These are phyloP conservation scores for Colletotrichum karsti DNA, from an alignment of 2,329 filamentous ascomycete species.

Conservation along the genomic window DNA sequence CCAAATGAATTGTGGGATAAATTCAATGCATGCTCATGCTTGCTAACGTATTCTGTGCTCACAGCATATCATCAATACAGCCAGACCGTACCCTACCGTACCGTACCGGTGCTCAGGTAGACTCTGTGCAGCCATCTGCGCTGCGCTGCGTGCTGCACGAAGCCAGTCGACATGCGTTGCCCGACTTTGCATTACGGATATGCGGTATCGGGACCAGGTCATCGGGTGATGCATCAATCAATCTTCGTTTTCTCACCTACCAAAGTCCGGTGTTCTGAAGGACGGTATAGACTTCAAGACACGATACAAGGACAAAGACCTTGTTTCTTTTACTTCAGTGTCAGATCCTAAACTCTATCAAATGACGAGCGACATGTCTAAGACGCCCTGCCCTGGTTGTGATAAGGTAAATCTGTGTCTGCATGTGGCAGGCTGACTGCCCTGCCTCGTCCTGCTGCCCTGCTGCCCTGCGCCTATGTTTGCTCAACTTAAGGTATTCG, in stretches of 20 bases:
- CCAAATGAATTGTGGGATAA: neutral
- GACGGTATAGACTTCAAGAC: neutral
- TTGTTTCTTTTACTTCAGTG: constrained; percentile 2
- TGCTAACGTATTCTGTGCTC: neutral
- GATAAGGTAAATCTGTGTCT: neutral
- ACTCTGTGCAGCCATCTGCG: neutral
- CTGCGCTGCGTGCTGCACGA: neutral
- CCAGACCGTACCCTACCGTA: too few relatives aligned
- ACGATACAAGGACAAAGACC: neutral
- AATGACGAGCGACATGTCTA: constrained; percentile 4
- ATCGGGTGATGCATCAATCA: neutral
- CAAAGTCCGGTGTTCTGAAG: neutral
- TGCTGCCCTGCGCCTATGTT: neutral
- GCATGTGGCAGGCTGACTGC: neutral
- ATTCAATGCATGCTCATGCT: neutral
- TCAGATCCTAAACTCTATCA: constrained; percentile 9
- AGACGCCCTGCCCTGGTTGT: neutral
- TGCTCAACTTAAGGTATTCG: neutral
- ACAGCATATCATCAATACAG: neutral
- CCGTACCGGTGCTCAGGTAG: neutral
- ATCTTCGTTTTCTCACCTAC: neutral
- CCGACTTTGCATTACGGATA: neutral
- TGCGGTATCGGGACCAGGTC: neutral
- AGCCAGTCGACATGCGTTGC: neutral
- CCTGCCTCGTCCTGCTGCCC: neutral